Evolutionary conservation across 2,329 filamentous ascomycete genomes (phyloP).

Genomic region (Diaporthe sp.): DNA sequence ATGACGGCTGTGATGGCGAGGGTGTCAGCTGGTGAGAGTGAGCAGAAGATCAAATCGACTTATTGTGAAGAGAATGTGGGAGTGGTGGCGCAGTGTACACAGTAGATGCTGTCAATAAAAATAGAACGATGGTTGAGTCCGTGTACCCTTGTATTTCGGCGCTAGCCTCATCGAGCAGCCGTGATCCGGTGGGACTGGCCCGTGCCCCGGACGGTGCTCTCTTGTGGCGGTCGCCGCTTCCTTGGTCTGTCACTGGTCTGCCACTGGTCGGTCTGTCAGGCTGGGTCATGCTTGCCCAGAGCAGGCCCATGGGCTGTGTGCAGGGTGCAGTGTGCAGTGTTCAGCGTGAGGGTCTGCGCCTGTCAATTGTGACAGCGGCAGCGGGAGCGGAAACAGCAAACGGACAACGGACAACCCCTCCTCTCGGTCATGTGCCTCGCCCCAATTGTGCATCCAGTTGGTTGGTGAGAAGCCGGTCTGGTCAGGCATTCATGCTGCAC

Average conservation of each 20-base stretch:
- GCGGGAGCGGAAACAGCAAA: neutral
- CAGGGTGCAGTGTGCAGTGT: neutral
- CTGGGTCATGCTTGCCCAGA: neutral
- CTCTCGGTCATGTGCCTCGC: neutral
- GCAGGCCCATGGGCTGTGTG: neutral
- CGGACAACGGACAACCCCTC: neutral
- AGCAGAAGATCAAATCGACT: neutral
- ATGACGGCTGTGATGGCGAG: neutral
- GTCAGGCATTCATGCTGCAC: neutral
- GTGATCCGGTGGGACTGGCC: neutral
- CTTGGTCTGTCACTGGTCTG: constrained; percentile 10
- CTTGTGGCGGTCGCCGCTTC: constrained; percentile 11
- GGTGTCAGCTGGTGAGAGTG: neutral
- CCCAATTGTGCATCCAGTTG: neutral
- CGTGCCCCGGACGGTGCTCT: neutral
- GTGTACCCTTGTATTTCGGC: neutral
- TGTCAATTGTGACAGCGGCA: neutral
- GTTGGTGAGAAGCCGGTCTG: neutral
- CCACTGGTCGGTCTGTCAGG: neutral
- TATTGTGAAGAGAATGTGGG: neutral
- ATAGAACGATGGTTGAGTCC: neutral
- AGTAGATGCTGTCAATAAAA: neutral
- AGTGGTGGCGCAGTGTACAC: neutral
- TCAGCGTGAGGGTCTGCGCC: constrained; percentile 3
- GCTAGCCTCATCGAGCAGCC: neutral